A percentile compares a stretch with the other conserved stretches of the same genome.
These are phyloP conservation scores for Cenchrus fungigraminus DNA, from an alignment of 176 grass and related monocot species.

Conservation along the genomic window DNA sequence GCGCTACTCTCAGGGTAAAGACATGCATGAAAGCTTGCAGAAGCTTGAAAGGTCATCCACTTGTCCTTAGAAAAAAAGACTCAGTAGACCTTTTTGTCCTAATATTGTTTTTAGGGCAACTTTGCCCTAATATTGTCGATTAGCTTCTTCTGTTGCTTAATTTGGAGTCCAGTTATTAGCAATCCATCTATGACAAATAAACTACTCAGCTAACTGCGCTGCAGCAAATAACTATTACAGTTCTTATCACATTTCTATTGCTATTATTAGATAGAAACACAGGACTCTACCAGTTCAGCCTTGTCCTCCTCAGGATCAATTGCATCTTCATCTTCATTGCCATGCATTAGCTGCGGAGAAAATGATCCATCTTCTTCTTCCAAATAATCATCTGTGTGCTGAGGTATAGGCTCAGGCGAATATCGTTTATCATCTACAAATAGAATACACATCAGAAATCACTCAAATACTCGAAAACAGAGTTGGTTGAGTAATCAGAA, in stretches of 20 bases:
- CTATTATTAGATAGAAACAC: not conserved
- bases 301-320: conserved; percentile 98
- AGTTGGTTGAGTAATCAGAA: conserved; percentile 31
- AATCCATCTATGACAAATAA: conserved; percentile 17
- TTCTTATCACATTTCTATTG: not conserved
- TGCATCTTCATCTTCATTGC: conserved; percentile 83
- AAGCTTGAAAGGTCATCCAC: not conserved
- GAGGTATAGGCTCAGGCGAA: conserved; percentile 71
- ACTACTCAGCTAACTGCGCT: not conserved
- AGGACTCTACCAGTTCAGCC: conserved; percentile 75
- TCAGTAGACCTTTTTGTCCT: not conserved
- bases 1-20: not conserved
- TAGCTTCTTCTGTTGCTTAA: not conserved
- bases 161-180: not conserved
- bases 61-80: not conserved
- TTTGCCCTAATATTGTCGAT: not conserved
- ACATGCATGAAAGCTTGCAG: conserved; percentile 4
- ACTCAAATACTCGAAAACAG: conserved; percentile 11
- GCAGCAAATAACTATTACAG: conserved; percentile 25
- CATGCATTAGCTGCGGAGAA: conserved; percentile 90
- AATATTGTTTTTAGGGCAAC: not conserved
- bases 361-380: conserved; percentile 88
- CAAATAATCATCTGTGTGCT: conserved; percentile 56
- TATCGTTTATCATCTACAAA: conserved; percentile 65
- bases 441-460: conserved; percentile 41